phyloP scores from a whole-genome alignment of 495 filamentous ascomycete genomes.

The Aspergillus ellipticus region DNA sequence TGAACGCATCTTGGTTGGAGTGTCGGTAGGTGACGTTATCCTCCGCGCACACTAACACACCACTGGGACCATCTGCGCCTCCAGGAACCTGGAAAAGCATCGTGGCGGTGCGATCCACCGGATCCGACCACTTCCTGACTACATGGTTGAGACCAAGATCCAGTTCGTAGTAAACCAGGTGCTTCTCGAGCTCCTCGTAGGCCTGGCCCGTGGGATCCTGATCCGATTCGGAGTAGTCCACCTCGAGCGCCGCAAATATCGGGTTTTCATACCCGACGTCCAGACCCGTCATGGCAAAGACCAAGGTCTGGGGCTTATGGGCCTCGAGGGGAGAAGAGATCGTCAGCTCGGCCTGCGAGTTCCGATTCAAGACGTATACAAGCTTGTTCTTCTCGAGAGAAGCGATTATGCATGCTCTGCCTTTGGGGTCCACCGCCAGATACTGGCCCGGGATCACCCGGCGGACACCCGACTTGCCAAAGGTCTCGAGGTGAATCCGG shows the following conservation, averaged over 20 bases:
- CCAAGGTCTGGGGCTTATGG: slow-evolving; percentile 88
- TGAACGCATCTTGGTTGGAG: slow-evolving; percentile 83
- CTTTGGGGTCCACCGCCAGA: slow-evolving; percentile 90
- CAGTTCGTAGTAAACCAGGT: slow-evolving; percentile 93
- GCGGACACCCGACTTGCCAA: slow-evolving; percentile 94
- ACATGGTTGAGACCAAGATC: slow-evolving; percentile 97
- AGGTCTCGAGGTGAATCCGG: slow-evolving; percentile 90
- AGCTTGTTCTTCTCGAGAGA: slow-evolving; percentile 99
- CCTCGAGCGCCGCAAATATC: slow-evolving; percentile 88
- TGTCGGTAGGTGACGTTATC: slow-evolving; percentile 94
- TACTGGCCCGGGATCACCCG: slow-evolving; percentile 94
- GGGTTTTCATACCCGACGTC: slow-evolving; percentile 98
- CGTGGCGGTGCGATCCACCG: slow-evolving; percentile 84
- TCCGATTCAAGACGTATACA: slow-evolving; percentile 96
- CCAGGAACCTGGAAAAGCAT: slow-evolving; percentile 95
- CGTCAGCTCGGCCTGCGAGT: slow-evolving; percentile 87
- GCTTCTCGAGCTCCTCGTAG: slow-evolving; percentile 76
- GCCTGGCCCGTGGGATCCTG: slow-evolving; percentile 86
- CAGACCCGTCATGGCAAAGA: slow-evolving; percentile 79
- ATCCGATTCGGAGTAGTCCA: slow-evolving; percentile 89
- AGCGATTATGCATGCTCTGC: slow-evolving; percentile 88
- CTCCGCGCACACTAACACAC: slow-evolving; percentile 90
- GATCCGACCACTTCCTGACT: slow-evolving; percentile 90
- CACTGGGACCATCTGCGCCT: slow-evolving; percentile 87
- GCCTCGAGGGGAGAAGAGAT: slow-evolving; percentile 98